Percentiles rank a stretch among this genome's conserved stretches.
phyloP scores from a whole-genome alignment of 2,329 filamentous ascomycete species.

The Talaromyces sp. region DNA sequence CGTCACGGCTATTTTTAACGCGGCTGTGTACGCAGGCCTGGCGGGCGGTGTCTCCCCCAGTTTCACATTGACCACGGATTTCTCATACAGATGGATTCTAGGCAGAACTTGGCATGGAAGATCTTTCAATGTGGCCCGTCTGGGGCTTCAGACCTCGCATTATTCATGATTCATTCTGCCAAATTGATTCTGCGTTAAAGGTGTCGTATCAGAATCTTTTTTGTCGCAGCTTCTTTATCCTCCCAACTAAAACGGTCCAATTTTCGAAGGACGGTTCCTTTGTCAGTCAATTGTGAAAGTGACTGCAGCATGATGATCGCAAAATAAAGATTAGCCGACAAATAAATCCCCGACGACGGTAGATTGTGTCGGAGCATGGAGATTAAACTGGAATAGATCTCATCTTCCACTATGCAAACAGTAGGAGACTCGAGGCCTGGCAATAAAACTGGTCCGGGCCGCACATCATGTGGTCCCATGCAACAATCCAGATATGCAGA shows the following conservation, averaged over 20 bases:
- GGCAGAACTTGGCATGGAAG: background rate
- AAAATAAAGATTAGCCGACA: background rate
- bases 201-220: background rate
- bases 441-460: no score
- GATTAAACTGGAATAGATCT: no score
- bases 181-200: no score
- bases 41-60: background rate
- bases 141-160: no score
- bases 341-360: background rate
- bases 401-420: no score
- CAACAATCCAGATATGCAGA: no score
- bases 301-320: background rate
- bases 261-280: background rate
- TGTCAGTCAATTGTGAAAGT: background rate
- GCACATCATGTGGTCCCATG: no score
- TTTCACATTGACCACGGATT: background rate
- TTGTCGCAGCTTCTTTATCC: background rate
- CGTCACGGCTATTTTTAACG: conserved; percentile 26
- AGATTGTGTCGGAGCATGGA: no score
- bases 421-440: no score
- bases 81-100: background rate
- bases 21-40: conserved; percentile 1
- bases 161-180: no score
- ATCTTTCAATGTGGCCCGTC: background rate
- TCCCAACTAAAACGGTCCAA: background rate